Base-by-base conservation (phyloP, 2,329 filamentous ascomycete genomes). In the Cordyceps farinosa region DNA sequence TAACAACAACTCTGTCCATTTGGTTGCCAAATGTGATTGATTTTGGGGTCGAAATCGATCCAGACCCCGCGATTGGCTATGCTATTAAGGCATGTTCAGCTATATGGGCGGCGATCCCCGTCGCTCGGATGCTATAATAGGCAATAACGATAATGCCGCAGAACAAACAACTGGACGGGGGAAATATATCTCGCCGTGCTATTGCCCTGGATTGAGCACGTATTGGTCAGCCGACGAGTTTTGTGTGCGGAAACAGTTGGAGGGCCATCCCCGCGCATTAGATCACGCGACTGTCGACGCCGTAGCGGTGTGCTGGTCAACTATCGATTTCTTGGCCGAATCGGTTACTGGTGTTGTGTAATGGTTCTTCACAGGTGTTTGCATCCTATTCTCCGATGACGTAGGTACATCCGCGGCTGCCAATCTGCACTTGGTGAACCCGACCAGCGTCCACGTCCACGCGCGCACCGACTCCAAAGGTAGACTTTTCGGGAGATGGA, bases 391-490 rank as follows among this genome's bases (percentile, higher is more conserved):
- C 85, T 54, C 86, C 84, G 70, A 87, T 84, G 9, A 87, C 86
- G 76, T 88, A 89, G 3, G 86, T 90, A 72, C 89, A 91, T 0
- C 89, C 89, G 65, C 83, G 77, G 1, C 73, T 68, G 1, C 88
- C 88, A 53, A 90, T 81, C 85, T 87, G 90, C 1, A 91, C 88
- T 75, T 91, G 87, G 68, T 91, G 89, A 13, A 83, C 72, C 63
- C 82, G 79, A 8, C 81, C 80, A 2, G 87, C 86, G 36, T 87
- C 86, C 3, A 91, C 87, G 70, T 91, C 88, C 44, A 90, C 76
- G 45, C 88, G 78, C 47, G 83, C 83, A 1, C 88, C 89, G 1
- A 81, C 79, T 0, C 82, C 79, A 65, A 85, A 87, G 0, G 83
- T 86, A 64, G 82, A 80, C 74, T 85, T 89, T 66, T 76, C 78